These are phyloP conservation scores for Boletellus deceptivus DNA, from an alignment of 1,284 basidiomycete genomes.

Conservation along the genomic window DNA sequence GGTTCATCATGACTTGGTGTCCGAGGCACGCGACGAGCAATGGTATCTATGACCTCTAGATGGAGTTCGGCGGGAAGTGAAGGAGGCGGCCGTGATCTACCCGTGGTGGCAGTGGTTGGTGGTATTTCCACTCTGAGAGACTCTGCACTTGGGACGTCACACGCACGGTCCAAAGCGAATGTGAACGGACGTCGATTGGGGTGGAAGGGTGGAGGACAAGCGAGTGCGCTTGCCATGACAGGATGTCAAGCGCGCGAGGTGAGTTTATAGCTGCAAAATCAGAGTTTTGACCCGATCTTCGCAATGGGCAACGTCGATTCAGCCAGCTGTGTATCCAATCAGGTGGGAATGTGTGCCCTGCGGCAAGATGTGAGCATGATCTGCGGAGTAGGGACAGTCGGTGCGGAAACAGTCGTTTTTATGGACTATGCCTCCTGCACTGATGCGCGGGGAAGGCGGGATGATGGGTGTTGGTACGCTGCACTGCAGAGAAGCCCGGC, in stretches of 20 bases:
- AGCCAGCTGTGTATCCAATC: conserved; percentile 6
- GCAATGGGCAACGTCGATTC: conserved; percentile 1
- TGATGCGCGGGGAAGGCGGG: conserved; percentile 15
- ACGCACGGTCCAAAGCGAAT: neutral
- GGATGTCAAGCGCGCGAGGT: conserved; percentile 5
- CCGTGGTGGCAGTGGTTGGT: neutral
- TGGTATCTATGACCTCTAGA: conserved; percentile 30
- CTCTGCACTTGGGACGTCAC: neutral
- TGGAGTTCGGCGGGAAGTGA: conserved; percentile 32
- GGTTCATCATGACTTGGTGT: conserved; percentile 9
- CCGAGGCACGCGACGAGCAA: conserved; percentile 16
- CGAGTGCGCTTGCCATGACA: conserved; percentile 16
- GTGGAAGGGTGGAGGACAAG: conserved; percentile 6
- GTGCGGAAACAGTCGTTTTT: conserved; percentile 5
- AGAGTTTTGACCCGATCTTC: neutral
- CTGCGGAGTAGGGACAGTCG: conserved; percentile 1
- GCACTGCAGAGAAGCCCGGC: conserved; percentile 1
- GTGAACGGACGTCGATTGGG: conserved; percentile 3
- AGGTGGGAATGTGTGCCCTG: conserved; percentile 3
- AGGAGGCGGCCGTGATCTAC: conserved; percentile 9
- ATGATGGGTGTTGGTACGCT: conserved; percentile 2
- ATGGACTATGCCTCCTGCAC: conserved; percentile 9
- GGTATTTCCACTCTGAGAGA: neutral
- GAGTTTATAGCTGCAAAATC: conserved; percentile 9
- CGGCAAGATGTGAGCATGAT: conserved; percentile 1